Evolutionary conservation across 2,329 filamentous ascomycete species (phyloP).

Genomic region (Phyllosticta citriasiana): DNA sequence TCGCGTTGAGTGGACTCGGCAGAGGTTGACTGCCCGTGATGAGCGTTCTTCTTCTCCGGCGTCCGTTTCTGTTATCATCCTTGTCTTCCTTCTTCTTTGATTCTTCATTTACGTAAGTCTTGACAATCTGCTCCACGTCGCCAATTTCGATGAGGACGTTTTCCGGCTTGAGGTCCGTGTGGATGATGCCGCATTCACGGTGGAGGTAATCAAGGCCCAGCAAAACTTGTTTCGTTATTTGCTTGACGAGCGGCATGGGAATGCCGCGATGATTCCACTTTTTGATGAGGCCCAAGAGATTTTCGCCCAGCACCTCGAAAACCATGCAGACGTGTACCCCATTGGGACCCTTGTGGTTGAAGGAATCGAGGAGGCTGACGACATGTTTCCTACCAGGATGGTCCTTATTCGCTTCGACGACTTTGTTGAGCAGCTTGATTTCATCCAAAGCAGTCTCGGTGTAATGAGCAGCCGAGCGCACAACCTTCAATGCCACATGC

Average conservation of each 20-base stretch:
- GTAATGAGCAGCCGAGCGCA: constrained; percentile 94
- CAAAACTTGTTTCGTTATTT: constrained; percentile 96
- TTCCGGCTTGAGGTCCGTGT: constrained; percentile 94
- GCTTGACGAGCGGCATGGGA: constrained; percentile 91
- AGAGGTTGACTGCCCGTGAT: constrained; percentile 96
- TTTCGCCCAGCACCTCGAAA: constrained; percentile 94
- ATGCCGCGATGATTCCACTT: constrained; percentile 97
- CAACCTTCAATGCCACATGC: constrained; percentile 95
- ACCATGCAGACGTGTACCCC: constrained; percentile 98
- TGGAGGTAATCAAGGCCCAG: constrained; percentile 94
- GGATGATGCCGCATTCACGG: constrained; percentile 96
- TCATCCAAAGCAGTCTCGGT: constrained; percentile 98
- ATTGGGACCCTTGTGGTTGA: constrained; percentile 95
- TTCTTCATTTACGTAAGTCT: constrained; percentile 85
- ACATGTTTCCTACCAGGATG: constrained; percentile 93
- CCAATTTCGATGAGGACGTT: constrained; percentile 98
- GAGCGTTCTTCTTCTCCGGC: constrained; percentile 78
- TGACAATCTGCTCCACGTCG: constrained; percentile 96
- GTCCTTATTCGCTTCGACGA: constrained; percentile 87
- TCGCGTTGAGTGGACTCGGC: constrained; percentile 87
- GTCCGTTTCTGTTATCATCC: constrained; percentile 84
- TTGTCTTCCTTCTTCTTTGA: constrained; percentile 56
- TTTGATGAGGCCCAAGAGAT: constrained; percentile 90
- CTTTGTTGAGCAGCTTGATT: constrained; percentile 95
- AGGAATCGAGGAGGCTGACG: constrained; percentile 90